Base-by-base conservation (phyloP, 345 rosid species). In the Jatropha curcas region DNA sequence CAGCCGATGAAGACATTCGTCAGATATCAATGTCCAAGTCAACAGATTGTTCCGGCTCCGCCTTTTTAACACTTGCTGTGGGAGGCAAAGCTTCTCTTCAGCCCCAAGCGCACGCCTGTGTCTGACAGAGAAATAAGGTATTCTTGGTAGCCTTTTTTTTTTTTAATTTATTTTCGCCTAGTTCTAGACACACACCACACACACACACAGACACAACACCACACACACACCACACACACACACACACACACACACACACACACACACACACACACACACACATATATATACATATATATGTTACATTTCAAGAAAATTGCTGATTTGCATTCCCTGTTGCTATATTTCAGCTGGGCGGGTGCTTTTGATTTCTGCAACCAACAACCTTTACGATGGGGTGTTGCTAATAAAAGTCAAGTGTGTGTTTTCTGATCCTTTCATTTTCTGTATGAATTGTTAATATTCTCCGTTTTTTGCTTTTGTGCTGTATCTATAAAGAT, bases 11-110 rank as follows among this genome's bases (percentile, higher is more conserved):
- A 74, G 74, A 71, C 9, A 55, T 68, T 50, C 22, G 35, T 61
- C 70, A 62, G 1, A 68, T 55, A 37, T 63, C 72, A 43, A 48
- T 60, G 77, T 72, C 78, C 53, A 82, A 81, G 11, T 87, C 93
- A n/a, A n/a, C n/a, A 0, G 96, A 88, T n/a, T 65, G 88, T 91
- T 31, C 97, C 89, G 33, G 85, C 88, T 37, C 74, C 88, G 24
- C 89, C 89, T n/a, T 1, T 76, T 67, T 30, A 79, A 89, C 79
- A 73, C 72, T n/a, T 68, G 89, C 87, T 33, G 85, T 74, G 58
- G 94, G 93, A 71, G 97, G 94, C 57, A 82, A 84, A 77, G 97
- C 97, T 81, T 87, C 97, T 33, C 92, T 91, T 65, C 92, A 91
- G 89, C n/a, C 92, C 97, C 3, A 85, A 84, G 69, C 94, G 97